Base-by-base conservation (phyloP, 257 asterid genomes). In the Dorcoceras hygrometricum region DNA sequence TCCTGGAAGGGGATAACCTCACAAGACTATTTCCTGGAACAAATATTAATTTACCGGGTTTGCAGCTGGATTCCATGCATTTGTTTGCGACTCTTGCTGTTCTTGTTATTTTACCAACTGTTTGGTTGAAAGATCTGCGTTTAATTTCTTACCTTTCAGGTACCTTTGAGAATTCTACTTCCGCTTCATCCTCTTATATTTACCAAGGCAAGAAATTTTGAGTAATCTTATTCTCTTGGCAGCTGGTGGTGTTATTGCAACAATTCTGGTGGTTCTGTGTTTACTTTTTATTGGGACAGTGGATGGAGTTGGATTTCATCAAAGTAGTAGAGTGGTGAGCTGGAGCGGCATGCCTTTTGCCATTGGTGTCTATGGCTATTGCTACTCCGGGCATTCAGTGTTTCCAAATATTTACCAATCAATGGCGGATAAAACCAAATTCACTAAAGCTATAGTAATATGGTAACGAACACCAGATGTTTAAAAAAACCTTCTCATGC, bases 401-500 rank as follows among this genome's bases (percentile, higher is more conserved):
- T 90, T 88, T 74, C 96, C 96, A 23, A 90, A 90, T 74, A 90
- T 90, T 65, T 90, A 90, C 81, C 97, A 90, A 69, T 88, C 97
- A 53, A 90, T 90, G 96, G 93, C 90, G 66, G 96, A 90, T 66
- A 90, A 86, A 78, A 84, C 86, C 31, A 82, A 90, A 80, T 88
- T 88, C 74, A 79, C 86, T 16, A 79, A 70, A 71, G 96, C 96
- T 65, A 76, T 90, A 28, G 9, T 76, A 18, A 70, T 75, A 77
- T 81, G 92, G 97, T 90, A 76, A 43, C 46, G 5, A n/a, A 24
- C 16, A 10, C 4, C 25, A 3, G 22, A 23, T 23, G 4, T 34
- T 34, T 11, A 9, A 14, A 16, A 9, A 14, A 16, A 14, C 55
- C 23, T 29, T 55, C 19, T 31, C 62, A 19, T 29, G 32, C 28